phyloP scores from a whole-genome alignment of 495 filamentous ascomycete species.

The Paragyromitra xinjiangensis region DNA sequence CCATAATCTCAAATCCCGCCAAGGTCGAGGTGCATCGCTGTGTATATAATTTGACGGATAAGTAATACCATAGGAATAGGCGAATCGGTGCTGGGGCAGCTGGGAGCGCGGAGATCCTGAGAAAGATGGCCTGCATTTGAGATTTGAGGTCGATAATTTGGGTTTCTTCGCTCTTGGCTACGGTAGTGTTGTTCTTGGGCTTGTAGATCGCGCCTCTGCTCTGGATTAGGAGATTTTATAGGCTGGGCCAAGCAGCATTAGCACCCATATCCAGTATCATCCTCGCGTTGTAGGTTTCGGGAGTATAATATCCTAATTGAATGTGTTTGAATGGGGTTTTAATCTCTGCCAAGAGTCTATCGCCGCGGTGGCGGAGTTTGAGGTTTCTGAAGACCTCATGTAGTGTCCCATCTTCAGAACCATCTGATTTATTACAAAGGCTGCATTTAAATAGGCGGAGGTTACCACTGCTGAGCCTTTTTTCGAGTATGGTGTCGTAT shows the following conservation, averaged over 20 bases:
- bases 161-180: not conserved
- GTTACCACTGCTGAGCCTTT: not conserved
- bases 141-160: slow-evolving; percentile 2
- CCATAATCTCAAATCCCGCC: not conserved
- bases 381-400: not conserved
- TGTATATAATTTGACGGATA: not conserved
- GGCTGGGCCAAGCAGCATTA: not conserved
- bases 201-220: not conserved
- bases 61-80: not conserved
- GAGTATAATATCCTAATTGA: not conserved
- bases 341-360: not conserved
- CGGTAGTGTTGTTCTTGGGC: not conserved
- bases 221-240: not conserved
- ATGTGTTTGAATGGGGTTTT: not conserved
- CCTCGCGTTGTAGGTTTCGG: not conserved
- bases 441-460: not conserved
- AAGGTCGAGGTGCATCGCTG: not conserved
- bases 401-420: not conserved
- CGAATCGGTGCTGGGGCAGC: not conserved
- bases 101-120: not conserved
- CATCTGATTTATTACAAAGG: not conserved
- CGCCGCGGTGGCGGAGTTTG: not conserved
- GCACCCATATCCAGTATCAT: not conserved
- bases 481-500: not conserved
- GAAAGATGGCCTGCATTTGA: not conserved